A percentile compares a stretch with the other conserved stretches of the same genome.
These are phyloP conservation scores for Coelastrella sp. DNA, from an alignment of 139 green algal species.

Conservation along the genomic window DNA sequence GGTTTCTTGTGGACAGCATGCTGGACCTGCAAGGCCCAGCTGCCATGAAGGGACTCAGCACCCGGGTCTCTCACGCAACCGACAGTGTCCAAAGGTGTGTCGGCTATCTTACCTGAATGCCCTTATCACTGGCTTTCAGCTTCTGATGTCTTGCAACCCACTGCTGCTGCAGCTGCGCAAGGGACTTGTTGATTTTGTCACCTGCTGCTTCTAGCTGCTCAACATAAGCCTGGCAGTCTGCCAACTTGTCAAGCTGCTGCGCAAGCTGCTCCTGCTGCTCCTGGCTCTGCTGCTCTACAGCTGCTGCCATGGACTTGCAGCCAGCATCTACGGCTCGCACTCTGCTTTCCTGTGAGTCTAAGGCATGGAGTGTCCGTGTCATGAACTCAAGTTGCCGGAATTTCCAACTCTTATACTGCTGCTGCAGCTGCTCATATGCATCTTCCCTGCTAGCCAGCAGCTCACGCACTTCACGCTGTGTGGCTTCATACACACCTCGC, in stretches of 20 bases:
- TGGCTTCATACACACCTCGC: not conserved
- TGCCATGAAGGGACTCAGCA: too few relatives aligned
- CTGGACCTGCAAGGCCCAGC: too few relatives aligned
- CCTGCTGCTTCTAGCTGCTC: not conserved
- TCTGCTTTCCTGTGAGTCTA: not conserved
- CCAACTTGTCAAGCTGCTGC: not conserved
- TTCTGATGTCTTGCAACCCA: conserved; percentile 21
- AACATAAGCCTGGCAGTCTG: not conserved
- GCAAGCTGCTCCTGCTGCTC: not conserved
- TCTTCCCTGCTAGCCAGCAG: not conserved
- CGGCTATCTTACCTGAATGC: conserved; percentile 19
- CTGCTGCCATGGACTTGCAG: conserved; percentile 8
- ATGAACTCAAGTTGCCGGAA: conserved; percentile 26
- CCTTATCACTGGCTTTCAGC: conserved; percentile 28
- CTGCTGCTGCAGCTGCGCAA: conserved; percentile 9
- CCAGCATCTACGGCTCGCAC: not conserved
- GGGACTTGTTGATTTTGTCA: not conserved
- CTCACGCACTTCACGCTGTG: conserved; percentile 11
- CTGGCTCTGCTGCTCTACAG: not conserved
- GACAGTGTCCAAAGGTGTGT: not conserved
- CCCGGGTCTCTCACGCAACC: too few relatives aligned
- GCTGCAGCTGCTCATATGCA: not conserved
- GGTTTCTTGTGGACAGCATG: too few relatives aligned
- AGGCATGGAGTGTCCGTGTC: not conserved
- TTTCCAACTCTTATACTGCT: not conserved